Base-by-base conservation (phyloP, 2,329 filamentous ascomycete species). In the Colletotrichum costaricense region DNA sequence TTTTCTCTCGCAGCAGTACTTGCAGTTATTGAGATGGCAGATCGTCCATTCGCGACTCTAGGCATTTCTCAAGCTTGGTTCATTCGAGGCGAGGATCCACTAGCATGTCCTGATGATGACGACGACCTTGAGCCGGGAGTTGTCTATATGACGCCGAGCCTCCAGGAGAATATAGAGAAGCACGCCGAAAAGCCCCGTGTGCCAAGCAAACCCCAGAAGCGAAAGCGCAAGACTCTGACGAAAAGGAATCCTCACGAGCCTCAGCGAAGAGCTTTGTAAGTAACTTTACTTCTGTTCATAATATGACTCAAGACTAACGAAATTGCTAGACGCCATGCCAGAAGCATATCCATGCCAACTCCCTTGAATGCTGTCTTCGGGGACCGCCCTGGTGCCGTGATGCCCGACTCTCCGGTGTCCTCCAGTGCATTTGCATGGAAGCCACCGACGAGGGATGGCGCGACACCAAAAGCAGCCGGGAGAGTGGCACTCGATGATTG, bases 41-140 rank as follows among this genome's bases (percentile, higher is more conserved):
- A 73, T 26, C 55, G 70, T 24, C 70, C 70, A 5, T 73, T 73
- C 12, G 70, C 70, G n/a, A 73, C 70, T 3, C 38, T 73, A 12
- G 70, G 67, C 0, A 19, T 73, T 19, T 73, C 70, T 9, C 70
- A 70, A 30, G 0, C 60, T 9, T 70, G 70, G 70, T 73, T 73
- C 28, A 56, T 66, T 6, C 67, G 46, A 5, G 60, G 60, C 9
- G 56, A 70, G 7, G 22, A 70, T 22, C 35, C 67, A 2, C 16
- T 65, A 2, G 30, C 56, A 2, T 28, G 4, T 2, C 22, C 46
- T 2, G 46, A 52, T 3, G 33, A 73, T 1, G 49, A 62, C 16
- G 49, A 62, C 16, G 70, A 65, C n/a, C 8, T 70, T 12, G 60
- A 54, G 26, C 28, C 67, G 6, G 62, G 46, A 3, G n/a, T 49